Evolutionary conservation across 371 early-diverging fungal genomes (phyloP), one percentile per base, ranked within the genome.

Genomic region (Umbelopsis sp.): DNA sequence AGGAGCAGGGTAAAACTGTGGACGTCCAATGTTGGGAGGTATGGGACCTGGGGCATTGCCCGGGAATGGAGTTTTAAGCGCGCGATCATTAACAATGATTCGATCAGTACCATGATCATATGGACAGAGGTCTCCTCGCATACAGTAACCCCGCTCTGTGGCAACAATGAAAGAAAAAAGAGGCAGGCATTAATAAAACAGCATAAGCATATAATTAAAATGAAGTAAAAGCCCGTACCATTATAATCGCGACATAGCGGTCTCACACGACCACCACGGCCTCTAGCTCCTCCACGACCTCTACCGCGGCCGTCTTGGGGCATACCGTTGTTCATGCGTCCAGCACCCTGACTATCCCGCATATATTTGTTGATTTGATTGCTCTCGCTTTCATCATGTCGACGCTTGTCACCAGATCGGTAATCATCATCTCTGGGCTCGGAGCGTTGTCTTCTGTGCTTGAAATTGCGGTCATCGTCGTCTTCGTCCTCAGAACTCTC

Each of bases 51-150:
- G 74, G 24, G 76, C 57, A 16, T 44, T 57, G 16, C 65, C 67
- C 50, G 76, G 69, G 29, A 77, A 76, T 37, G 74, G 74, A 5
- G 69, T 48, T 46, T 72, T 76, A 52, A 71, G 71, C 62, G 57
- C 69, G 51, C 78, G 68, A 18, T 91, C 90, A 65, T 92, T 92
- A 0, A 91, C 84, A 38, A 92, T 87, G 45, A 93, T 92, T 70
- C 89, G 79, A 72, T 92, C 92, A 16, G 79, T 80, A 24, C 90
- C 90, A 72, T 95, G 95, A 67, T 92, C 92, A 72, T 83, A 95
- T 0, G 89, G 91, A 68, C 95, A 95, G 69, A 84, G 75, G 51
- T 94, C 92, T 9, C 94, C 95, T 44, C 93, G 89, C 80, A 90
- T 80, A 72, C 95, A 95, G 67, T 79, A 91, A 44, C 95, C 95